Evolutionary conservation across 2,329 filamentous ascomycete species (phyloP).

Genomic region (Trichoderma arundinaceum): DNA sequence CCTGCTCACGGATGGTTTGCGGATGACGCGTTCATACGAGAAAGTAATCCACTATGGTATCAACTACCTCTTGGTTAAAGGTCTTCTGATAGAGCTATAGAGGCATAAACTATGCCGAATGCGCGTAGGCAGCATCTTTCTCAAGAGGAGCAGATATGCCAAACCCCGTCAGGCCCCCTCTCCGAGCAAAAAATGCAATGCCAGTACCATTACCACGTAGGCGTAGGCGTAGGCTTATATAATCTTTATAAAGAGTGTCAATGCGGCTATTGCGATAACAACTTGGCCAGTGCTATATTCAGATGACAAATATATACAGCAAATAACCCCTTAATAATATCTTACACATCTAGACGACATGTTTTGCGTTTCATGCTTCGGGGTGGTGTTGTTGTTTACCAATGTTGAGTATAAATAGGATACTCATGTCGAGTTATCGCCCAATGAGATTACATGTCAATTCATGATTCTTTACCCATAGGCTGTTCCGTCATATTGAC

Average conservation of each 20-base stretch:
- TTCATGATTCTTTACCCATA: neutral
- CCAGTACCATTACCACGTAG: too few relatives aligned
- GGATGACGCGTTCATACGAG: neutral
- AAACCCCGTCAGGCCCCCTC: too few relatives aligned
- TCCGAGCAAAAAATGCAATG: too few relatives aligned
- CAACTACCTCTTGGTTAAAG: too few relatives aligned
- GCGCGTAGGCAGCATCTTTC: neutral
- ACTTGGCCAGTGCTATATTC: neutral
- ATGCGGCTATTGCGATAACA: neutral
- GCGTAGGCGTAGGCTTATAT: neutral
- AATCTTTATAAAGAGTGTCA: neutral
- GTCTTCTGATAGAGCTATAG: too few relatives aligned
- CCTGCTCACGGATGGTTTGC: neutral
- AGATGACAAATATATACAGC: neutral
- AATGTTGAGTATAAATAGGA: neutral
- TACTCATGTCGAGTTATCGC: neutral
- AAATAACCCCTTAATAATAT: neutral
- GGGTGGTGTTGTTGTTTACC: neutral
- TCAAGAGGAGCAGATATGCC: too few relatives aligned
- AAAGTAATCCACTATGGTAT: neutral
- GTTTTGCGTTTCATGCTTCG: neutral
- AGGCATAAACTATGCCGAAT: neutral
- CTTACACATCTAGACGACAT: neutral
- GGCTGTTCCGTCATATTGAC: neutral
- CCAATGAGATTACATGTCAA: neutral